These are phyloP conservation scores for Strobilomyces confusus DNA, from an alignment of 768 basidiomycete species.

Conservation along the genomic window DNA sequence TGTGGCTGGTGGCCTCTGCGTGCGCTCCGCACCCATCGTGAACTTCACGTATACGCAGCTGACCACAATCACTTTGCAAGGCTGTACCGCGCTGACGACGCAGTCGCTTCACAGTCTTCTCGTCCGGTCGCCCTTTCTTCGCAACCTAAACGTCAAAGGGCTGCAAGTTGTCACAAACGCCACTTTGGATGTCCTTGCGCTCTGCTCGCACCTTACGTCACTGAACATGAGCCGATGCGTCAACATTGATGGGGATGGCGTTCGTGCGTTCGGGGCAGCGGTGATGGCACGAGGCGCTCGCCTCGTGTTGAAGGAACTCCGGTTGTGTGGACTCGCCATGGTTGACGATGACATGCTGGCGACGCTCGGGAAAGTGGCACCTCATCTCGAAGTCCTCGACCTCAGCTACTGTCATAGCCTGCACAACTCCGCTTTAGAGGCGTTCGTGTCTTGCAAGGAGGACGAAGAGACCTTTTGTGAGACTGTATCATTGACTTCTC, in stretches of 20 bases:
- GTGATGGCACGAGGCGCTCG: slow-evolving; percentile 43
- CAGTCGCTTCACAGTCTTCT: slow-evolving; percentile 69
- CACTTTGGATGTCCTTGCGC: slow-evolving; percentile 65
- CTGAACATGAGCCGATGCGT: slow-evolving; percentile 72
- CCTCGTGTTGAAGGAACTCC: slow-evolving; percentile 57
- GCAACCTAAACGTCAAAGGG: slow-evolving; percentile 61
- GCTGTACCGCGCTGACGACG: slow-evolving; percentile 64
- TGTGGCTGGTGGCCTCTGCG: slow-evolving; percentile 52
- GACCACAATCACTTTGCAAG: slow-evolving; percentile 64
- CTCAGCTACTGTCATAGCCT: slow-evolving; percentile 68
- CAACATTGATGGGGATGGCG: slow-evolving; percentile 63
- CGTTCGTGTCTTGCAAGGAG: slow-evolving; percentile 55
- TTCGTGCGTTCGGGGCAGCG: slow-evolving; percentile 44
- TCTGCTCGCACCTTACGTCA: slow-evolving; percentile 50
- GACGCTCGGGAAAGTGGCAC: slow-evolving; percentile 63
- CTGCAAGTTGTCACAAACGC: slow-evolving; percentile 65
- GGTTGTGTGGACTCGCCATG: slow-evolving; percentile 63
- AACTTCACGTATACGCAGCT: slow-evolving; percentile 57
- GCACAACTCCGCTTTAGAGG: slow-evolving; percentile 72
- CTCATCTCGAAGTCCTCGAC: slow-evolving; percentile 75
- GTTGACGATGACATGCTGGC: slow-evolving; percentile 58
- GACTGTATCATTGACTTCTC: slow-evolving; percentile 52
- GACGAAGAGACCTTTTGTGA: slow-evolving; percentile 28
- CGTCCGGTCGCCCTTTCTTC: slow-evolving; percentile 55
- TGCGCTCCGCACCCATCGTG: slow-evolving; percentile 31